Evolutionary conservation across 1,284 basidiomycete species (phyloP).

Genomic region (Ganoderma meredithae): DNA sequence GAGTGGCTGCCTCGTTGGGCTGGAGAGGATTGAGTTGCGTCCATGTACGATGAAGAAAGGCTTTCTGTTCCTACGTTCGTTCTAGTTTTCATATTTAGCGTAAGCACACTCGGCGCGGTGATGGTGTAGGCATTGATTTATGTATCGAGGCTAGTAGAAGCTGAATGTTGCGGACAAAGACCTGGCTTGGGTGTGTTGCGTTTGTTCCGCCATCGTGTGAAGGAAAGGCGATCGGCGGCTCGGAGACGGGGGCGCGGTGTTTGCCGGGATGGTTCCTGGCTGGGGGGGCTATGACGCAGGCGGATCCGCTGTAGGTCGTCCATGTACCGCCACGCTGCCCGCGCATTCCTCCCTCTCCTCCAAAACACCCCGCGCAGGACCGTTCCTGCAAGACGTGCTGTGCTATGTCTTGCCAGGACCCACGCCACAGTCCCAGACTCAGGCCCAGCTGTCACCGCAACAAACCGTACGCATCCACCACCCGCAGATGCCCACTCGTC

Average conservation of each 20-base stretch:
- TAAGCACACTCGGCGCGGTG: background rate
- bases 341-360: slow-evolving; percentile 25
- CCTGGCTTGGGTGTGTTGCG: no score
- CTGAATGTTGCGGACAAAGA: no score
- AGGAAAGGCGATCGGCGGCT: no score
- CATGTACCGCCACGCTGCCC: slow-evolving; percentile 31
- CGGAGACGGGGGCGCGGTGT: background rate
- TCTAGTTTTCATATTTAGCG: background rate
- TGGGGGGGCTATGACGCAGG: background rate
- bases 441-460: slow-evolving; percentile 40
- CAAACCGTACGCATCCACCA: slow-evolving; percentile 40
- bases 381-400: slow-evolving; percentile 4
- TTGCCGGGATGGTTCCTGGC: background rate
- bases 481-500: background rate
- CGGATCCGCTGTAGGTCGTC: background rate
- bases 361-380: slow-evolving; percentile 21
- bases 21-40: slow-evolving; percentile 29
- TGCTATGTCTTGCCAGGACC: slow-evolving; percentile 15
- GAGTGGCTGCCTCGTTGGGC: slow-evolving; percentile 56
- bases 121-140: background rate
- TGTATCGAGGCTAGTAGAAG: no score
- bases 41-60: background rate
- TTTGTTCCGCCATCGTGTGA: no score
- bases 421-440: slow-evolving; percentile 34
- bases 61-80: background rate